Conservation (phyloP, 176 grass and related monocot genomes). For the Oryza australiensis region DNA sequence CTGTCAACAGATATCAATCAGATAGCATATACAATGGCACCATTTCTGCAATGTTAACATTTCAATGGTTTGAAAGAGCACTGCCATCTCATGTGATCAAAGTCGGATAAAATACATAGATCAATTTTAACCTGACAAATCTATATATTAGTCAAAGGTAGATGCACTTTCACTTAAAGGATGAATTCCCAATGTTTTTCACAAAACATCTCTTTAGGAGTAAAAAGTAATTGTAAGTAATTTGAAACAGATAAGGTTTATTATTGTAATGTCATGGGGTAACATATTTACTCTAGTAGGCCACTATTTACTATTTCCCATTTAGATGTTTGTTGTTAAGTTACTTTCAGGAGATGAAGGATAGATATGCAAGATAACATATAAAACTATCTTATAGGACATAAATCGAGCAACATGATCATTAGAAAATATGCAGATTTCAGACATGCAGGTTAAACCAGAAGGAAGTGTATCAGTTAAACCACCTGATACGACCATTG, state of each 20-base stretch:
- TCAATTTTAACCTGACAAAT: neutral
- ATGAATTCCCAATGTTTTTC: slow-evolving; percentile 11
- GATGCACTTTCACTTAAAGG: neutral
- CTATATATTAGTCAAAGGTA: slow-evolving; percentile 14
- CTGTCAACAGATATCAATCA: slow-evolving; percentile 54
- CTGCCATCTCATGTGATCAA: slow-evolving; percentile 2
- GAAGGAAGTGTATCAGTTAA: no score
- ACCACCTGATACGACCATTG: slow-evolving; percentile 24
- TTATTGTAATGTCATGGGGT: neutral
- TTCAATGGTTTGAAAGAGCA: slow-evolving; percentile 22
- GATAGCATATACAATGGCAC: slow-evolving; percentile 27
- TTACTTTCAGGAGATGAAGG: neutral
- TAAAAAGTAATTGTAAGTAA: slow-evolving; percentile 4
- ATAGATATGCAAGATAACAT: neutral
- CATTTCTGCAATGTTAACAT: slow-evolving; percentile 28
- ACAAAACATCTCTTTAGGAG: neutral
- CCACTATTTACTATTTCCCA: neutral
- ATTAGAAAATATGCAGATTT: neutral
- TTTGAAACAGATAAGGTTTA: neutral
- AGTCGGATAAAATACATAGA: neutral
- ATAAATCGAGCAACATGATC: slow-evolving; percentile 12
- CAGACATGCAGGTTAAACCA: slow-evolving; percentile 18
- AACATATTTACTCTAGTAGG: neutral
- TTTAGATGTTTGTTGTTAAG: slow-evolving; percentile 8
- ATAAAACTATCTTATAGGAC: neutral